Evolutionary conservation across 1,284 basidiomycete species (phyloP), one percentile per base, ranked within the genome.

Genomic region (Leccinum subrobustum): DNA sequence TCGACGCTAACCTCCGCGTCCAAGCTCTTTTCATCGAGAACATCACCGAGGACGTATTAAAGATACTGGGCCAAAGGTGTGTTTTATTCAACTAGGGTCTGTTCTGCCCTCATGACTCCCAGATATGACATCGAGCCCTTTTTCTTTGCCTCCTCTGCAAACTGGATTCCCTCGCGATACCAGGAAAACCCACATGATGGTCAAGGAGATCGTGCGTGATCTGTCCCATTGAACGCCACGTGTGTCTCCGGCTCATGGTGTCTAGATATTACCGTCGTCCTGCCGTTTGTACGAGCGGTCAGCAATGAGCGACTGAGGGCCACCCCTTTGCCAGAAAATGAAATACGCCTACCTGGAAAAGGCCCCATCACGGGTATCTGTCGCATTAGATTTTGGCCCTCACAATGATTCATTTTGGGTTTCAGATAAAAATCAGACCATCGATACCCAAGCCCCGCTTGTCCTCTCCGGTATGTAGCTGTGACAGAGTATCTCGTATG

Each of bases 161-260:
- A 83, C 48, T 81, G 81, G 78, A 85, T 84, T 57, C 84, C 83
- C 1, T 76, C 82, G 0, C 75, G 81, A 51, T 84, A 82, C 62
- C 83, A 82, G 62, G 80, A 82, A 57, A 72, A 79, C 57, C 69
- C 78, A 1, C 63, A 67, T 1, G 62, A 61, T 3, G 62, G 64
- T 0, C 35, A 75, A 51, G 77, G 79, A 29, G 83, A 85, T 64
- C 83, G 84, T 85, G 66, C 63, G 83, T 71, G 20, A 33, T 57
- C 31, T 52, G 5, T 4, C n/a, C 9, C 11, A 3, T 47, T 47
- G 44, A 2, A 52, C 3, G 8, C 3, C 37, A 11, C 31, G 5
- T 23, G 0, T 53, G 31, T 35, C 2, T 54, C 25, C 6, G 0
- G 14, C 59, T 67, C 29, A 64, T 29, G 1, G 16, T 27, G 6